These are phyloP conservation scores for Ogataea philodendri DNA, from an alignment of 805 yeast species.

Conservation along the genomic window DNA sequence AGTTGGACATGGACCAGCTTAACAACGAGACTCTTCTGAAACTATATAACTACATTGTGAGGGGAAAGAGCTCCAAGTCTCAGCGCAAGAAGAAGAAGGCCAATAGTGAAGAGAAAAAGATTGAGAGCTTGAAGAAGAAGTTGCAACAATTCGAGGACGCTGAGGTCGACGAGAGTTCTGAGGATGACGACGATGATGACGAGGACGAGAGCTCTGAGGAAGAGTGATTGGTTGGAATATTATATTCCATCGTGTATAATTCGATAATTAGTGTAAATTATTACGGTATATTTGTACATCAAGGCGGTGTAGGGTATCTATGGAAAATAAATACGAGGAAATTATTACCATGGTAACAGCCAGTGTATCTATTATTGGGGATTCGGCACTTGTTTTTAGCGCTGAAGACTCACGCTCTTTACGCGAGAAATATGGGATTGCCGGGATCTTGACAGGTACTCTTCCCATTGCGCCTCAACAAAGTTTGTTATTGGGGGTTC, in stretches of 20 bases:
- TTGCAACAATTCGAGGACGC: constrained; percentile 64
- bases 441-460: constrained; percentile 81
- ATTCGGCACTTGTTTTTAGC: constrained; percentile 57
- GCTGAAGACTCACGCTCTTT: constrained; percentile 51
- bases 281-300: constrained; percentile 12
- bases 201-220: constrained; percentile 33
- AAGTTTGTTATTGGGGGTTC: constrained; percentile 80
- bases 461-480: constrained; percentile 92
- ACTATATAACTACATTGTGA: constrained; percentile 78
- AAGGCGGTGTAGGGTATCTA: constrained; percentile 4
- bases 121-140: constrained; percentile 69
- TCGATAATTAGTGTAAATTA: constrained; percentile 20
- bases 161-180: constrained; percentile 62
- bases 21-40: constrained; percentile 81
- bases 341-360: neutral
- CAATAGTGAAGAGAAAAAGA: constrained; percentile 66
- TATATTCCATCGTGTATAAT: constrained; percentile 17
- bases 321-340: neutral
- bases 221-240: constrained; percentile 20
- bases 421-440: constrained; percentile 56
- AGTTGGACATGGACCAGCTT: constrained; percentile 90
- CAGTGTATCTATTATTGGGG: constrained; percentile 37
- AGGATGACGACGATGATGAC: constrained; percentile 61
- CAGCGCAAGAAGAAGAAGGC: constrained; percentile 45
- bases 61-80: constrained; percentile 39